Percentiles rank a stretch among this genome's conserved stretches.
These are phyloP conservation scores for Bidens hawaiensis DNA, from an alignment of 140 eudicot species.

Conservation along the genomic window DNA sequence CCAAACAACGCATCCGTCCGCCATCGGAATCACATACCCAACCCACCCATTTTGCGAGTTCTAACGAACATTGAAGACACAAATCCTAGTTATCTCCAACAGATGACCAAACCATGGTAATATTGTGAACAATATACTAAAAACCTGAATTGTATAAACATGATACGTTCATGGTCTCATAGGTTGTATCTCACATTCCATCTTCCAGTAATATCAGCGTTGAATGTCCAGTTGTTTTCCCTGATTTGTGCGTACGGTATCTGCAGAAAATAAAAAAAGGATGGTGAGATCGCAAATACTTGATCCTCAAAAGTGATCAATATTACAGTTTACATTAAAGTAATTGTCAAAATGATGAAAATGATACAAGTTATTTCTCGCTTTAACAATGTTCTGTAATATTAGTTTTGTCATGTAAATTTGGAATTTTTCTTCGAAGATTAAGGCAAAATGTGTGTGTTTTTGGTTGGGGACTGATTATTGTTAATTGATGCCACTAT, in stretches of 20 bases:
- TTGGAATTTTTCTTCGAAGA: not conserved
- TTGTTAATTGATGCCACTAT: not conserved
- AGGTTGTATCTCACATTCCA: constrained; percentile 88
- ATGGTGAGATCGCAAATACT: not conserved
- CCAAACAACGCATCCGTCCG: too few relatives aligned
- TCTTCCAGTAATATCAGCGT: constrained; percentile 59
- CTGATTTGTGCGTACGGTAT: constrained; percentile 72
- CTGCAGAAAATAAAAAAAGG: constrained; percentile 32
- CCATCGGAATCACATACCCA: too few relatives aligned
- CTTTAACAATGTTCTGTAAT: not conserved
- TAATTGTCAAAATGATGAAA: not conserved
- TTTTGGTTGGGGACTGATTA: not conserved
- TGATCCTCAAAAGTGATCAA: not conserved
- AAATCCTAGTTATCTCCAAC: not conserved
- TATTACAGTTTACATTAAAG: not conserved
- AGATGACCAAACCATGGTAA: not conserved
- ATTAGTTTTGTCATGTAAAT: not conserved
- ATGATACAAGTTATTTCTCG: not conserved
- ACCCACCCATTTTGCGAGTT: not conserved
- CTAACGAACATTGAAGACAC: not conserved
- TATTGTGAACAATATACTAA: constrained; percentile 1
- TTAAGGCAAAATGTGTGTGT: not conserved
- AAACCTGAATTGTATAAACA: constrained; percentile 11
- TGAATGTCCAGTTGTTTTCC: constrained; percentile 92
- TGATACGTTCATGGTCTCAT: constrained; percentile 26